These are phyloP conservation scores for Penicillium concentricum DNA, from an alignment of 2,329 filamentous ascomycete species.

Conservation along the genomic window DNA sequence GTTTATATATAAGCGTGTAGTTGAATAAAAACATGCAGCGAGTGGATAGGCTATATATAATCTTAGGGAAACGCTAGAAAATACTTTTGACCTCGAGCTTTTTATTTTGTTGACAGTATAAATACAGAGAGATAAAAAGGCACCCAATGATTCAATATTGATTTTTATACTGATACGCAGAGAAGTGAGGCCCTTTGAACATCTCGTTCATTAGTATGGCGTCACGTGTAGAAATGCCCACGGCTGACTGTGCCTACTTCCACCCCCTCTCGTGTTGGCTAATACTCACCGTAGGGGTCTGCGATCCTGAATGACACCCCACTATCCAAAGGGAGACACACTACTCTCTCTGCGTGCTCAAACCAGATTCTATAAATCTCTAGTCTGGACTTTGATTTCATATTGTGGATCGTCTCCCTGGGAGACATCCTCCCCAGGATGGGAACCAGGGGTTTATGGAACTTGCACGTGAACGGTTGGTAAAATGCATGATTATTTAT, in stretches of 20 bases:
- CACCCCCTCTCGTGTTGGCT: not conserved
- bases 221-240: not conserved
- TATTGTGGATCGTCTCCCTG: no score
- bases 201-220: not conserved
- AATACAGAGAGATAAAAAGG: not conserved
- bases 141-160: not conserved
- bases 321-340: no score
- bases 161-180: not conserved
- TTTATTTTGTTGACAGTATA: not conserved
- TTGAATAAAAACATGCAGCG: not conserved
- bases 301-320: no score
- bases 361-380: no score
- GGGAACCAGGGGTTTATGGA: no score
- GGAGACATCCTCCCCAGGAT: no score
- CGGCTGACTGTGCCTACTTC: not conserved
- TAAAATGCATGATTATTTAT: no score
- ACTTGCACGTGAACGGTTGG: no score
- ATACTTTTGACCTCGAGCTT: not conserved
- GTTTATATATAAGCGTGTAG: not conserved
- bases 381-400: no score
- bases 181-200: not conserved
- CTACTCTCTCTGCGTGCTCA: no score
- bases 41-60: not conserved
- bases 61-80: not conserved
- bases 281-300: not conserved